Evolutionary conservation across 1,284 basidiomycete genomes (phyloP), one percentile per base, ranked within the genome.

Genomic region (Ustilago sp.): DNA sequence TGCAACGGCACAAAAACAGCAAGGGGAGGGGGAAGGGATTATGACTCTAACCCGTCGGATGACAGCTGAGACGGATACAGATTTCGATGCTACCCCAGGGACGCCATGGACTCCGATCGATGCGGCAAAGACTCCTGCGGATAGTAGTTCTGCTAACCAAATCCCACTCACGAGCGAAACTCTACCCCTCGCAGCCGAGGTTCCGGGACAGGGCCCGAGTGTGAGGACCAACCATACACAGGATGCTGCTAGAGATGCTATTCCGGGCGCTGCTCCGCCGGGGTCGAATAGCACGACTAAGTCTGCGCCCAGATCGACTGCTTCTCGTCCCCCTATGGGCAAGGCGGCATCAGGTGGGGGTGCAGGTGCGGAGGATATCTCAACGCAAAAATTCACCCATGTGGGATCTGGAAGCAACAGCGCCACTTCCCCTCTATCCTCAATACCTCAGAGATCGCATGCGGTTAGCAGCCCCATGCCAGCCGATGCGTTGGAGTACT

Each of bases 401-500:
- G 51, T 56, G 12, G 65, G 23, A 32, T 65, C 74, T 4, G 55
- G 50, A 11, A 45, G 64, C 6, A 34, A 38, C 12, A 63, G 68
- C 47, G 43, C 31, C 6, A 28, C 63, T 0, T 63, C 66, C 23
- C 52, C 65, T 0, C 17, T 48, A 7, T 56, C 69, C 0, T 68
- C 63, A 2, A 35, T 51, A 5, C 57, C 59, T 23, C 65, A 39
- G 31, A 59, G 68, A 11, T 59, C 68, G 23, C 74, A 68, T 34
- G 38, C 58, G 5, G 63, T 77, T 36, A 61, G 61, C 56, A 83
- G 77, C 47, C 82, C 82, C 0, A 65, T 83, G 67, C 79, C 80
- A 8, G 74, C 74, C 1, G 94, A 95, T 17, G 91, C 91, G 34
- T 89, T 91, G 45, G 94, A 95, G 79, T 98, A 98, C 87, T 98